These are phyloP conservation scores for Cyberlindnera petersonii DNA, from an alignment of 805 yeast species.

Conservation along the genomic window DNA sequence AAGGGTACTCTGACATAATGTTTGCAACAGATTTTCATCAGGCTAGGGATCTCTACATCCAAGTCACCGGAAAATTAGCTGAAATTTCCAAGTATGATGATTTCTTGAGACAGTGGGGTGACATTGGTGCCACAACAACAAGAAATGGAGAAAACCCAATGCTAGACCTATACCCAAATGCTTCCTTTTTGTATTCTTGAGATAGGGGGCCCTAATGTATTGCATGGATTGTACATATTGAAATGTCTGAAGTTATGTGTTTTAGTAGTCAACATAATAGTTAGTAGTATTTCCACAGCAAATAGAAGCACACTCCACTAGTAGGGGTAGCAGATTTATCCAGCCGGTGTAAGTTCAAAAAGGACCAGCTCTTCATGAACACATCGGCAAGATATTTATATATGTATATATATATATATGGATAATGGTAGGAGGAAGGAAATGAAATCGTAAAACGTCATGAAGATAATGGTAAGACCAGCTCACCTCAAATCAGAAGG, in stretches of 20 bases:
- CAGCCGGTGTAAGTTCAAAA: neutral
- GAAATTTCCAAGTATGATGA: constrained; percentile 55
- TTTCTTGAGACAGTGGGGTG: constrained; percentile 70
- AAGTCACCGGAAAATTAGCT: constrained; percentile 58
- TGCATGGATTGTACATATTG: too few species aligned
- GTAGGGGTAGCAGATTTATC: too few species aligned
- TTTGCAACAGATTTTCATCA: constrained; percentile 75
- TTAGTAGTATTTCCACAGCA: too few species aligned
- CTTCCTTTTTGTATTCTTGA: constrained; percentile 28
- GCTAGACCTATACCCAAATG: constrained; percentile 73
- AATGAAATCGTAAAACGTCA: too few species aligned
- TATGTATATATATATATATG: neutral
- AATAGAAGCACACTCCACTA: too few species aligned
- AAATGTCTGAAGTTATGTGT: too few species aligned
- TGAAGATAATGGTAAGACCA: too few species aligned
- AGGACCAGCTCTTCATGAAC: neutral
- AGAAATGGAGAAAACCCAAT: constrained; percentile 81
- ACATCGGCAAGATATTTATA: neutral
- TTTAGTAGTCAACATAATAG: too few species aligned
- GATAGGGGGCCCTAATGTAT: too few species aligned
- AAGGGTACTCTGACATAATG: constrained; percentile 83
- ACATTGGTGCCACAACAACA: constrained; percentile 60
- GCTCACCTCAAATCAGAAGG: constrained; percentile 37
- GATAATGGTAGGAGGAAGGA: too few species aligned
- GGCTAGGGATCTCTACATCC: constrained; percentile 56